Conservation (phyloP, 441 rosid genomes). For the Francoa sonchifolia region DNA sequence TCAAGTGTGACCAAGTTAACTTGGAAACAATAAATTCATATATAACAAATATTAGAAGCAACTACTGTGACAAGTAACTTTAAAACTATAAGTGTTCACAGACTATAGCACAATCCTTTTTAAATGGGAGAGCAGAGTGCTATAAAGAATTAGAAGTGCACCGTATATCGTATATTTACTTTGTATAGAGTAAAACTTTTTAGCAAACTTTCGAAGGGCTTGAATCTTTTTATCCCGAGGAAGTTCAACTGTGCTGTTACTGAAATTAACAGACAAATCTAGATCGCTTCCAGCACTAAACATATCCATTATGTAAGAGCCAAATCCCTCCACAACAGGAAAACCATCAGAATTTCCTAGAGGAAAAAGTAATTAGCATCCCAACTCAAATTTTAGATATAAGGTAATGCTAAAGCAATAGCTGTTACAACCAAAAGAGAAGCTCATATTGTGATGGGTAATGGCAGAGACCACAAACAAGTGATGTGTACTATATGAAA, state of each 20-base stretch:
- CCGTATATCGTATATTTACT: constrained; percentile 17
- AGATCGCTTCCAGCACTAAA: constrained; percentile 30
- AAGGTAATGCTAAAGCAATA: background rate
- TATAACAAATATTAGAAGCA: too few species aligned
- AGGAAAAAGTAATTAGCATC: background rate
- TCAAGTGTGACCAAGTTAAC: too few species aligned
- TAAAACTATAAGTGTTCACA: too few species aligned
- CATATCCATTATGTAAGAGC: constrained; percentile 44
- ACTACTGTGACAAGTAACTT: too few species aligned
- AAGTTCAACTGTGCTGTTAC: constrained; percentile 11
- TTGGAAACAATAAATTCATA: too few species aligned
- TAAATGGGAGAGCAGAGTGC: too few species aligned
- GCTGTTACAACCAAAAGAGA: background rate
- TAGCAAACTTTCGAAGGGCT: constrained; percentile 25
- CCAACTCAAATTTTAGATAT: background rate
- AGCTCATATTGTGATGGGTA: background rate
- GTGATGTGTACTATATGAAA: too few species aligned
- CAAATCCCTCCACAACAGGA: constrained; percentile 35
- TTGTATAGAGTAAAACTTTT: constrained; percentile 21
- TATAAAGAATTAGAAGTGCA: background rate
- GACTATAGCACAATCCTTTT: too few species aligned
- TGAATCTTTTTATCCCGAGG: constrained; percentile 26
- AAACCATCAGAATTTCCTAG: constrained; percentile 22
- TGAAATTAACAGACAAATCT: constrained; percentile 38
- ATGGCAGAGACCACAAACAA: background rate